phyloP scores from a whole-genome alignment of 768 basidiomycete species.

The Kwoniella dejecticola region DNA sequence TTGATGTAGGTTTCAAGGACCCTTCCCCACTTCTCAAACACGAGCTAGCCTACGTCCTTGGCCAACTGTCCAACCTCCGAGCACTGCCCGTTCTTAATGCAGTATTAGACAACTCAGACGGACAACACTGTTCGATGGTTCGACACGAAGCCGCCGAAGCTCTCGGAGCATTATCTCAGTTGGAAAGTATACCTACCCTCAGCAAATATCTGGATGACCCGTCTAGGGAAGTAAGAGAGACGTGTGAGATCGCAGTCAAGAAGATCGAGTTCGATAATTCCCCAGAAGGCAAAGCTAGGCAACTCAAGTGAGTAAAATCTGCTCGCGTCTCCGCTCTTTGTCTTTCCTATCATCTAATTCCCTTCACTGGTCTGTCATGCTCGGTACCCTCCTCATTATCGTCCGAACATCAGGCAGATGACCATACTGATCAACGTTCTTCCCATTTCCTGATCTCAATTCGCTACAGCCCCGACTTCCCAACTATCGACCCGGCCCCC shows the following conservation, averaged over 20 bases:
- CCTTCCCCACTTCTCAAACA: constrained; percentile 90
- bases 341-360: neutral
- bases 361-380: too few relatives aligned
- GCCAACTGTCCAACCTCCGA: constrained; percentile 74
- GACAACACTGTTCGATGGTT: constrained; percentile 73
- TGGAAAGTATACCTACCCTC: constrained; percentile 68
- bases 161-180: constrained; percentile 85
- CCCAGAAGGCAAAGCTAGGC: constrained; percentile 52
- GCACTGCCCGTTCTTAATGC: constrained; percentile 78
- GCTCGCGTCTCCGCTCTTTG: neutral
- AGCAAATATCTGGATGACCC: constrained; percentile 70
- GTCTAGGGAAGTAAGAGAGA: constrained; percentile 80
- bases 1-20: constrained; percentile 84
- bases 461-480: constrained; percentile 52
- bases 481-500: constrained; percentile 56
- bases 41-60: constrained; percentile 94
- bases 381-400: too few relatives aligned
- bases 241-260: constrained; percentile 93
- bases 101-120: constrained; percentile 77
- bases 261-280: constrained; percentile 86
- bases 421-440: too few relatives aligned
- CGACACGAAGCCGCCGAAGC: constrained; percentile 99
- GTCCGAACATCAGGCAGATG: neutral
- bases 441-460: neutral
- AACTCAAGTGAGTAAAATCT: constrained; percentile 50